These are phyloP conservation scores for Claviceps humidiphila DNA, from an alignment of 2,329 filamentous ascomycete genomes.

Conservation along the genomic window DNA sequence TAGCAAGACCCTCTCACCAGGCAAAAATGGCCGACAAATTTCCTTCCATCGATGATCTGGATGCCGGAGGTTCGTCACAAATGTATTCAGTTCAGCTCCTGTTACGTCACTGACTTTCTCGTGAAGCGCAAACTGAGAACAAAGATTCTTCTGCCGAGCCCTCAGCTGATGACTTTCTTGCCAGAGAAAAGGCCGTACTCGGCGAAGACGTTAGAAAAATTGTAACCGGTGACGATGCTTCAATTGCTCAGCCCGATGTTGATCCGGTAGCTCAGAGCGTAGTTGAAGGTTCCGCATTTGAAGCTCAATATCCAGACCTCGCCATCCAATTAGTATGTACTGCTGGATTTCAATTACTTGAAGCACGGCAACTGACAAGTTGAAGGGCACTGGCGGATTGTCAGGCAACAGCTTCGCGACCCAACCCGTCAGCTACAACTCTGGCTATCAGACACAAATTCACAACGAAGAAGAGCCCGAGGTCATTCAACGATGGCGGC, in stretches of 20 bases:
- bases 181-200: slow-evolving; percentile 77
- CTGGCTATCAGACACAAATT: slow-evolving; percentile 43
- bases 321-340: slow-evolving; percentile 22
- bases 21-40: slow-evolving; percentile 60
- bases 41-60: slow-evolving; percentile 67
- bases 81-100: slow-evolving; percentile 10
- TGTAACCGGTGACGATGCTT: slow-evolving; percentile 58
- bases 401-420: slow-evolving; percentile 45
- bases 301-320: slow-evolving; percentile 84
- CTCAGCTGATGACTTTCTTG: slow-evolving; percentile 71
- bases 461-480: slow-evolving; percentile 73
- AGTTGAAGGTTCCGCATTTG: slow-evolving; percentile 46
- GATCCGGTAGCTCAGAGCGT: slow-evolving; percentile 61
- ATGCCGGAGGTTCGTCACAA: slow-evolving; percentile 41
- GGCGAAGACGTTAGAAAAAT: slow-evolving; percentile 93
- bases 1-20: slow-evolving; percentile 9
- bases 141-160: slow-evolving; percentile 43
- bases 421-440: slow-evolving; percentile 48
- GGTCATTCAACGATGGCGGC: slow-evolving; percentile 83
- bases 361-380: neutral
- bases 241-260: slow-evolving; percentile 49
- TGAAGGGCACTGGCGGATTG: slow-evolving; percentile 17
- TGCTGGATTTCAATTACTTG: neutral
- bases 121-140: slow-evolving; percentile 53
- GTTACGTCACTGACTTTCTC: slow-evolving; percentile 4